Evolutionary conservation across 768 basidiomycete genomes (phyloP).

Genomic region (Lentinula raphanica): DNA sequence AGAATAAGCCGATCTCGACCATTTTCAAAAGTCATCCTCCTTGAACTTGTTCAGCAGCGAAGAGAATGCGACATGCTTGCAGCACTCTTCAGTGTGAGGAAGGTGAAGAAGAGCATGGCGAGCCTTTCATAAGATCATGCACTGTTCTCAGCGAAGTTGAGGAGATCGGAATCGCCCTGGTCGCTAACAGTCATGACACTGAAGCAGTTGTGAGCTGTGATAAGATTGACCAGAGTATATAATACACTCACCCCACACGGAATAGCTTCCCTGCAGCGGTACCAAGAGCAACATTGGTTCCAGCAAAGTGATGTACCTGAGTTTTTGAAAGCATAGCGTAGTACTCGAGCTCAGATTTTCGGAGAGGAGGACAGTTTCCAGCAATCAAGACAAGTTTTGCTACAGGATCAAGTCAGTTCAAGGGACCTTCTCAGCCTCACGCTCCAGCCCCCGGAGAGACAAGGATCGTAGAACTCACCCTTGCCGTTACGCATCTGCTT

Average conservation of each 20-base stretch:
- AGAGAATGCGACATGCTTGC: too few relatives aligned
- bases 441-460: constrained; percentile 91
- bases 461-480: constrained; percentile 58
- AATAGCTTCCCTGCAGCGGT: constrained; percentile 99
- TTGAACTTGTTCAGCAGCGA: too few relatives aligned
- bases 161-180: constrained; percentile 94
- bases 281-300: constrained; percentile 96
- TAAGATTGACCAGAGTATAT: background rate
- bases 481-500: constrained; percentile 98
- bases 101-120: too few relatives aligned
- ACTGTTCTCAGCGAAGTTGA: constrained; percentile 75
- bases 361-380: constrained; percentile 97
- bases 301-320: constrained; percentile 94
- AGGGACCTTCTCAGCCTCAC: constrained; percentile 99
- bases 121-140: constrained; percentile 27
- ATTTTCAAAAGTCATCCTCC: too few relatives aligned
- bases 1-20: too few relatives aligned
- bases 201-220: background rate
- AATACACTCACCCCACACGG: constrained; percentile 76
- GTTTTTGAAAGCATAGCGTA: constrained; percentile 99
- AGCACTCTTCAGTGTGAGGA: too few relatives aligned
- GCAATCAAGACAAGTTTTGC: constrained; percentile 98
- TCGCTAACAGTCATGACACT: constrained; percentile 98
- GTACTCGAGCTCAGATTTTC: constrained; percentile 99
- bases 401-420: constrained; percentile 57